phyloP scores from a whole-genome alignment of 768 basidiomycete species.

The Sistotremastrum suecicum region DNA sequence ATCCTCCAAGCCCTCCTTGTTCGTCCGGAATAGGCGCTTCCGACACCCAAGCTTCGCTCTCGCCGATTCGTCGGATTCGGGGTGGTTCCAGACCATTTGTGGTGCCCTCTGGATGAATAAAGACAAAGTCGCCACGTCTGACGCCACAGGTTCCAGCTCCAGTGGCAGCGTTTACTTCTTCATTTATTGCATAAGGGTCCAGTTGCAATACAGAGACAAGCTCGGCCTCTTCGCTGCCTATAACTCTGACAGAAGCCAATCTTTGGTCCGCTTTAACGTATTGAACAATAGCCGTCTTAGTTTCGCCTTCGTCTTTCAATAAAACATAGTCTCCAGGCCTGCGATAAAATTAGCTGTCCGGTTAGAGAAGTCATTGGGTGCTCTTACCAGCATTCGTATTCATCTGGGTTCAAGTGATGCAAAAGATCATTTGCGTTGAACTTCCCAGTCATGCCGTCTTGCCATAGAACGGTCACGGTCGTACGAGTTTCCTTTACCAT shows the following conservation, averaged over 20 bases:
- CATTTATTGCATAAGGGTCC: slow-evolving; percentile 65
- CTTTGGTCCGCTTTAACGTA: slow-evolving; percentile 58
- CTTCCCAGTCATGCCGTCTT: slow-evolving; percentile 47
- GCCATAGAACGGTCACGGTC: slow-evolving; percentile 69
- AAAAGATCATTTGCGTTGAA: slow-evolving; percentile 31
- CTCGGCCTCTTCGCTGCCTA: slow-evolving; percentile 40
- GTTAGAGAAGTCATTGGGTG: neutral
- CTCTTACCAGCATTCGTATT: slow-evolving; percentile 79
- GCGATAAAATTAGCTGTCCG: neutral
- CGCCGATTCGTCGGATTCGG: slow-evolving; percentile 71
- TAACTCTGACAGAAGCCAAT: slow-evolving; percentile 50
- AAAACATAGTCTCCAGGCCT: slow-evolving; percentile 90
- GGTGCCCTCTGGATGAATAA: slow-evolving; percentile 55
- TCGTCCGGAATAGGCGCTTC: slow-evolving; percentile 33
- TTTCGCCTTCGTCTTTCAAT: slow-evolving; percentile 63
- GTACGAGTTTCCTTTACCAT: slow-evolving; percentile 61
- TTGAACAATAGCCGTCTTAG: slow-evolving; percentile 61
- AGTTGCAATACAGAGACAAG: slow-evolving; percentile 76
- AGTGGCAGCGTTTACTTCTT: slow-evolving; percentile 26
- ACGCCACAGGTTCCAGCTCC: slow-evolving; percentile 59
- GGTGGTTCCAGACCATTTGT: slow-evolving; percentile 62
- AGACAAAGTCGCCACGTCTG: slow-evolving; percentile 70
- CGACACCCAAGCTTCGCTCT: slow-evolving; percentile 67
- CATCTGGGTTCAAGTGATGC: slow-evolving; percentile 78
- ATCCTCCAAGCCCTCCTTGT: slow-evolving; percentile 44